A percentile compares a stretch with the other conserved stretches of the same genome.
Evolutionary conservation across 768 basidiomycete genomes (phyloP).

Genomic region (Pulveroboletus ravenelii): DNA sequence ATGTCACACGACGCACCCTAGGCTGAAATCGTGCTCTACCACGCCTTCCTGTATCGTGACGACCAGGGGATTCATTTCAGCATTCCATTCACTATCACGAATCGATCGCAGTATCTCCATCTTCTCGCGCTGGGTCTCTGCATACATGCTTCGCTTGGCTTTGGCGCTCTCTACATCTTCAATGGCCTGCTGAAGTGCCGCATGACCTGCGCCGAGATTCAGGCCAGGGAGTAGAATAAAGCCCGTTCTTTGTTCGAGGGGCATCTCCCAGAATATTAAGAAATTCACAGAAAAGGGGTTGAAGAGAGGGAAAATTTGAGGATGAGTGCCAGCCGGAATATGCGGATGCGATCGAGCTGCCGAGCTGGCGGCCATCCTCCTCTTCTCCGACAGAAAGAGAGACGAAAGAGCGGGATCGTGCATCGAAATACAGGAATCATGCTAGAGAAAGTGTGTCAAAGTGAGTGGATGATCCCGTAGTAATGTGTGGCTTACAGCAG

Average conservation of each 20-base stretch:
- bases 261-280: conserved; percentile 71
- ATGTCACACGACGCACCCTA: conserved; percentile 50
- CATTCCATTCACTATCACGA: conserved; percentile 67
- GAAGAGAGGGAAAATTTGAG: conserved; percentile 74
- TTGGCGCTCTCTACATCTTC: conserved; percentile 57
- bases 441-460: conserved; percentile 8
- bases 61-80: conserved; percentile 70
- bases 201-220: conserved; percentile 65
- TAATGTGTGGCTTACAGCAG: conserved; percentile 35
- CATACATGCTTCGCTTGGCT: conserved; percentile 81
- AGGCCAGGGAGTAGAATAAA: conserved; percentile 54
- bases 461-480: not conserved
- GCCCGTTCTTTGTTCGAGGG: conserved; percentile 55
- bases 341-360: conserved; percentile 45
- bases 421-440: conserved; percentile 13
- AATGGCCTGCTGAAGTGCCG: conserved; percentile 56
- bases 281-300: conserved; percentile 70
- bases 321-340: conserved; percentile 49
- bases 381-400: conserved; percentile 51
- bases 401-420: conserved; percentile 25
- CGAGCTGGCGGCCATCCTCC: conserved; percentile 36
- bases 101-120: conserved; percentile 63
- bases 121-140: conserved; percentile 79
- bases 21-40: conserved; percentile 59
- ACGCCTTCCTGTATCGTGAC: conserved; percentile 45